phyloP scores from a whole-genome alignment of 345 rosid genomes.

The Sonneratia caseolaris region DNA sequence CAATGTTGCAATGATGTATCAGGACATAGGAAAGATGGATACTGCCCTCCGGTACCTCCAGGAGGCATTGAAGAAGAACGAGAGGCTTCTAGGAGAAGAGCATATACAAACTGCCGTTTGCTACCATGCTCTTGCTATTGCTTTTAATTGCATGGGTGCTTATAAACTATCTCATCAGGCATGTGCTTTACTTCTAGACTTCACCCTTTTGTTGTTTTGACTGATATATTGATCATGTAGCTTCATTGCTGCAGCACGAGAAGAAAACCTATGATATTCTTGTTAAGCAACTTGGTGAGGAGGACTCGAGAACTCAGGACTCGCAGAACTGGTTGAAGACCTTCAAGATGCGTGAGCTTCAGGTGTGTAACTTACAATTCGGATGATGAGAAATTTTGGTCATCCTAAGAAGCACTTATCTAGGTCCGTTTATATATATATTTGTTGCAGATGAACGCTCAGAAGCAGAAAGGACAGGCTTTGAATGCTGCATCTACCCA shows the following conservation, averaged over 20 bases:
- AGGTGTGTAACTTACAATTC: conserved; percentile 33
- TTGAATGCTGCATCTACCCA: conserved; percentile 67
- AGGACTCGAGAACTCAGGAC: conserved; percentile 90
- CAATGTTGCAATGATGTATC: conserved; percentile 99
- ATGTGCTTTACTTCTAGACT: conserved; percentile 12
- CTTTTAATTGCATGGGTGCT: conserved; percentile 92
- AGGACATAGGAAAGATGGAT: conserved; percentile 93
- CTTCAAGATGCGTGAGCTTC: conserved; percentile 87
- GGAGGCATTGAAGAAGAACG: conserved; percentile 95
- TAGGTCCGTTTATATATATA: background rate
- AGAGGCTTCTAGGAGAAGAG: conserved; percentile 85
- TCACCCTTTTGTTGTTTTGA: background rate
- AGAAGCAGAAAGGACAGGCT: conserved; percentile 93
- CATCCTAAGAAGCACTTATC: background rate
- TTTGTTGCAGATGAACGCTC: conserved; percentile 53
- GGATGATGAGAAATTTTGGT: background rate
- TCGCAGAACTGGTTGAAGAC: conserved; percentile 93
- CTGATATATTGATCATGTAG: conserved; percentile 2
- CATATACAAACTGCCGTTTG: conserved; percentile 98
- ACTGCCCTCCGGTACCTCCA: conserved; percentile 97
- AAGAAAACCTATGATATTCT: conserved; percentile 96
- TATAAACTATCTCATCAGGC: conserved; percentile 97
- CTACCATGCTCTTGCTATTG: conserved; percentile 99
- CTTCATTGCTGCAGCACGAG: conserved; percentile 61
- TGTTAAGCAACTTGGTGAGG: conserved; percentile 91